Evolutionary conservation across 2,329 filamentous ascomycete genomes (phyloP).

Genomic region (Cladophialophora immunda): DNA sequence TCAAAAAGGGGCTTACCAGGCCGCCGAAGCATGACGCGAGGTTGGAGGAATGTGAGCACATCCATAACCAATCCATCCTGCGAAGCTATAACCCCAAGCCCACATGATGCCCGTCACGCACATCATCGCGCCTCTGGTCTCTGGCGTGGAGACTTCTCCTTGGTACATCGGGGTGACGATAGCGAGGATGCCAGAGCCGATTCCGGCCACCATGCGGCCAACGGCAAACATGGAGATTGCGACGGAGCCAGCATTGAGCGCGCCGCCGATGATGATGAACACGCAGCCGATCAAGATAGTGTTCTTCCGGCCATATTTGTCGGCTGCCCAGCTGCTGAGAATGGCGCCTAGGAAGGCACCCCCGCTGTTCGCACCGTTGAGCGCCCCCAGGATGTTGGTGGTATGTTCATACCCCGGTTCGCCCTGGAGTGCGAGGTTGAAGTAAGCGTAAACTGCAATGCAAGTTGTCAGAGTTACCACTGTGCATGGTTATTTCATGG

Average conservation of each 20-base stretch:
- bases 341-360: constrained; percentile 49
- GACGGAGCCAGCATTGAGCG: constrained; percentile 51
- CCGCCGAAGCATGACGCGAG: constrained; percentile 38
- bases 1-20: constrained; percentile 36
- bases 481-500: background rate
- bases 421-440: constrained; percentile 49
- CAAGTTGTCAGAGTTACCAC: background rate
- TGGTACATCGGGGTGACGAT: constrained; percentile 35
- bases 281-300: constrained; percentile 45
- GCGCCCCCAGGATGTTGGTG: constrained; percentile 53
- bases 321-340: constrained; percentile 50
- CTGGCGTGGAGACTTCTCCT: constrained; percentile 36
- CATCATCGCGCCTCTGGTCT: constrained; percentile 38
- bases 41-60: constrained; percentile 59
- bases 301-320: constrained; percentile 50
- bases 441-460: constrained; percentile 49
- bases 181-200: constrained; percentile 59
- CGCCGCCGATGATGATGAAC: constrained; percentile 44
- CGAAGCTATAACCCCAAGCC: constrained; percentile 37
- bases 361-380: constrained; percentile 56
- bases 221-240: constrained; percentile 42
- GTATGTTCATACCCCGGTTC: constrained; percentile 53
- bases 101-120: constrained; percentile 37
- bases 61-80: constrained; percentile 38
- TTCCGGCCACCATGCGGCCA: constrained; percentile 44